phyloP scores from a whole-genome alignment of 139 green algal genomes.

The Micractinium sp. region DNA sequence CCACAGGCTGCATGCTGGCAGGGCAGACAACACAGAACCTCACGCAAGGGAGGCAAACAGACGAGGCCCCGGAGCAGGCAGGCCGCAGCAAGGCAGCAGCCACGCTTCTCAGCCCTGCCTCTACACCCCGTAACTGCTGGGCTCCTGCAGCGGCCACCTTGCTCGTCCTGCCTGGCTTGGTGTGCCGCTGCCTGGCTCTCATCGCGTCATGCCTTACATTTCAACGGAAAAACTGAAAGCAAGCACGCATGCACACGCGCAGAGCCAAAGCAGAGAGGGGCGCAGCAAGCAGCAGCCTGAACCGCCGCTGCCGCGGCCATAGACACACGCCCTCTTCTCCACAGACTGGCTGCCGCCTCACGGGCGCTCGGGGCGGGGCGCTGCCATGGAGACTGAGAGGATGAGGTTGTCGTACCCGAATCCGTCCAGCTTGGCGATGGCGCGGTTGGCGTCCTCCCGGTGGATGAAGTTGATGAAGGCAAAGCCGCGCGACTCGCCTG shows the following conservation, averaged over 20 bases:
- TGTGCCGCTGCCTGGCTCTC: too few relatives aligned
- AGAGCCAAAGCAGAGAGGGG: not conserved
- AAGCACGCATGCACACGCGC: not conserved
- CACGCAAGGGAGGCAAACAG: too few relatives aligned
- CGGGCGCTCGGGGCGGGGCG: constrained; percentile 54
- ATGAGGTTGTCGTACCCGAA: constrained; percentile 97
- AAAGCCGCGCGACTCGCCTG: constrained; percentile 91
- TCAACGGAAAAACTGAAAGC: not conserved
- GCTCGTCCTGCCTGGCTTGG: too few relatives aligned
- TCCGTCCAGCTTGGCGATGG: constrained; percentile 91
- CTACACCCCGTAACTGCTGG: too few relatives aligned
- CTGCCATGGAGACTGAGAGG: constrained; percentile 92
- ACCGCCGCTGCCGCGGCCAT: not conserved
- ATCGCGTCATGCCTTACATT: too few relatives aligned
- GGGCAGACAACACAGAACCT: too few relatives aligned
- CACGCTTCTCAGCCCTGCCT: too few relatives aligned
- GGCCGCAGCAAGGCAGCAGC: too few relatives aligned
- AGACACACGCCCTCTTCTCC: not conserved
- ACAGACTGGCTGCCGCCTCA: not conserved
- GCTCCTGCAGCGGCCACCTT: too few relatives aligned
- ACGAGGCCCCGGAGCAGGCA: too few relatives aligned
- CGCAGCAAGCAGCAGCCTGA: not conserved
- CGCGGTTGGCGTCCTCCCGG: constrained; percentile 87
- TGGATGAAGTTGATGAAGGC: constrained; percentile 97
- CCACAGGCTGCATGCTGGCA: too few relatives aligned